These are phyloP conservation scores for Asterophora parasitica DNA, from an alignment of 768 basidiomycete species.

Conservation along the genomic window DNA sequence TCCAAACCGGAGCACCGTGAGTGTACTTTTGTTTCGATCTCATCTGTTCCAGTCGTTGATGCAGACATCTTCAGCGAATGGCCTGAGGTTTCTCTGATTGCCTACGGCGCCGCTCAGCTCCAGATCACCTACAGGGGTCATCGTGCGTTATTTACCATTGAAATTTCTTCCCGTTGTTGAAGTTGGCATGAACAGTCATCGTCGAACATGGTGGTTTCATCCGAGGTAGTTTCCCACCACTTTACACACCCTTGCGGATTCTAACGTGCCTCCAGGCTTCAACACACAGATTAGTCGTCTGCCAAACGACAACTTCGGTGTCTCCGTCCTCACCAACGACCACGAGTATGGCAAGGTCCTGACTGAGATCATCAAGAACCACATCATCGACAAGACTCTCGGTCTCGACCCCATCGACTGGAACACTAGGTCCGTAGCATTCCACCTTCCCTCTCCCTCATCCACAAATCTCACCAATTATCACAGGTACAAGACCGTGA, in stretches of 20 bases:
- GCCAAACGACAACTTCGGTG: no score
- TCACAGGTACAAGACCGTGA: not conserved
- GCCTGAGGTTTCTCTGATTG: constrained; percentile 15
- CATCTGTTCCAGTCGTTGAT: not conserved
- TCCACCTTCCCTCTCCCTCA: no score
- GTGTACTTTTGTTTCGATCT: constrained; percentile 10
- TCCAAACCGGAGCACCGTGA: no score
- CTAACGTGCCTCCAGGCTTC: constrained; percentile 1
- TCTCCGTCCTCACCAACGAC: no score
- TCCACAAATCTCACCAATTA: no score
- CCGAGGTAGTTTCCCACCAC: not conserved
- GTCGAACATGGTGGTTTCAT: constrained; percentile 7
- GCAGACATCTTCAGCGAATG: no score
- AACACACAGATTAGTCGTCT: no score
- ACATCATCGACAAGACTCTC: no score
- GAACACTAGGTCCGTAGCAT: constrained; percentile 15
- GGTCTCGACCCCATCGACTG: no score
- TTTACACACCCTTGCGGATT: not conserved
- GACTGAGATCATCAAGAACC: no score
- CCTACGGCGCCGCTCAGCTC: constrained; percentile 21
- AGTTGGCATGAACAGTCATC: not conserved
- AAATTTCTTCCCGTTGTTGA: not conserved
- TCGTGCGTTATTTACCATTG: not conserved
- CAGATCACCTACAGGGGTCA: constrained; percentile 22
- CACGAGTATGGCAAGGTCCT: no score